Percentiles rank a stretch among this genome's conserved stretches.
These are phyloP conservation scores for Lactarius vividus DNA, from an alignment of 768 basidiomycete genomes.

Conservation along the genomic window DNA sequence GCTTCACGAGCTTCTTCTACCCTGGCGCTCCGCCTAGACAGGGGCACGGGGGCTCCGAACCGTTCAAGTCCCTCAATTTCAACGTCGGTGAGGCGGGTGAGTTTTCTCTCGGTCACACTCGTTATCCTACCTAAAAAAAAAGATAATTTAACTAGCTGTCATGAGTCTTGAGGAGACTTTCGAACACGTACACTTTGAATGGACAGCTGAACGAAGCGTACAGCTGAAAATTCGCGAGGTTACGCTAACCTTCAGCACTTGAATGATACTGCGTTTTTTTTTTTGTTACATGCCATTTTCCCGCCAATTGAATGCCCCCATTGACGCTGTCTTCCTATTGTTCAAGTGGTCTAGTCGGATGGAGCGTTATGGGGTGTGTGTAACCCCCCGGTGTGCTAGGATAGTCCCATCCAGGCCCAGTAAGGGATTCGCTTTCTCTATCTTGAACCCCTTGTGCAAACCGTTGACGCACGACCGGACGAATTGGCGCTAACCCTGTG, in stretches of 20 bases:
- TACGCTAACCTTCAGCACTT: slow-evolving; percentile 83
- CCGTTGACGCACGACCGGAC: background rate
- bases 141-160: slow-evolving; percentile 38
- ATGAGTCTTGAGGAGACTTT: slow-evolving; percentile 64
- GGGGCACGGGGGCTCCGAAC: slow-evolving; percentile 75
- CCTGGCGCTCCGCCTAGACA: slow-evolving; percentile 91
- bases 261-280: slow-evolving; percentile 19
- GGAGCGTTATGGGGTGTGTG: background rate
- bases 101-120: slow-evolving; percentile 27
- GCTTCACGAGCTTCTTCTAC: slow-evolving; percentile 86
- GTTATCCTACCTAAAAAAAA: background rate
- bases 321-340: background rate
- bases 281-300: background rate
- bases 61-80: slow-evolving; percentile 87
- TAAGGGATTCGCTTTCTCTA: background rate
- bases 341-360: background rate
- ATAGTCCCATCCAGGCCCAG: background rate
- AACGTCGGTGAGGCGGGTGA: slow-evolving; percentile 81
- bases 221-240: slow-evolving; percentile 79
- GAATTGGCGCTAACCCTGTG: background rate
- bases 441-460: background rate
- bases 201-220: slow-evolving; percentile 81
- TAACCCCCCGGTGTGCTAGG: background rate
- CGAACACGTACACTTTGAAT: slow-evolving; percentile 76
- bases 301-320: background rate